Percentiles rank a stretch among this genome's conserved stretches.
Evolutionary conservation across 805 yeast genomes (phyloP).

Genomic region (Candida wancherniae): DNA sequence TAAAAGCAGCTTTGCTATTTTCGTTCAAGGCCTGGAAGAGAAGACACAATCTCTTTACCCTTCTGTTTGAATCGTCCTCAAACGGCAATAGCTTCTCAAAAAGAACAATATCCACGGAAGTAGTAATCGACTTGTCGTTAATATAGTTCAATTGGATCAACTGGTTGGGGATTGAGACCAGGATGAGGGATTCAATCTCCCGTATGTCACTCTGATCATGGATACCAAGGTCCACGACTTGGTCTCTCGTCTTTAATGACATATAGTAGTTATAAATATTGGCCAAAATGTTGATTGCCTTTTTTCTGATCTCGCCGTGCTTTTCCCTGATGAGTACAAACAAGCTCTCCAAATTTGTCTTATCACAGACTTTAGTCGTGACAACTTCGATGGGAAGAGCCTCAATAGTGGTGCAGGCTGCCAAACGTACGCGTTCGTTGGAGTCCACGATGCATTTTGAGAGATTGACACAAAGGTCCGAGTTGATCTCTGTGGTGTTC

Average conservation of each 20-base stretch:
- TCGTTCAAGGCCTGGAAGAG: slow-evolving; percentile 48
- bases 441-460: slow-evolving; percentile 68
- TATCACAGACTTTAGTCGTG: slow-evolving; percentile 43
- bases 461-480: slow-evolving; percentile 43
- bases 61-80: slow-evolving; percentile 36
- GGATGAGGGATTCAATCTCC: slow-evolving; percentile 28
- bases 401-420: slow-evolving; percentile 51
- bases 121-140: slow-evolving; percentile 62
- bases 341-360: slow-evolving; percentile 48
- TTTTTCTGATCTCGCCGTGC: slow-evolving; percentile 56
- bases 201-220: slow-evolving; percentile 20
- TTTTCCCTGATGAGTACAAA: slow-evolving; percentile 69
- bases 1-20: slow-evolving; percentile 58
- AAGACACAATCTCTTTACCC: slow-evolving; percentile 52
- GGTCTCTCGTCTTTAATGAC: slow-evolving; percentile 12
- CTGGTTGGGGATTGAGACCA: slow-evolving; percentile 55
- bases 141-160: slow-evolving; percentile 66
- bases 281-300: slow-evolving; percentile 52
- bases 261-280: slow-evolving; percentile 49
- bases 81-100: slow-evolving; percentile 58
- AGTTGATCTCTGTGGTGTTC: slow-evolving; percentile 44
- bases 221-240: slow-evolving; percentile 29
- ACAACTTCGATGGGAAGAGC: slow-evolving; percentile 44
- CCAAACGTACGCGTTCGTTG: slow-evolving; percentile 66
- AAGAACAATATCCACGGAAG: slow-evolving; percentile 56